Evolutionary conservation across 345 rosid genomes (phyloP), one percentile per base, ranked within the genome.

Genomic region (Fremontodendron californicum): DNA sequence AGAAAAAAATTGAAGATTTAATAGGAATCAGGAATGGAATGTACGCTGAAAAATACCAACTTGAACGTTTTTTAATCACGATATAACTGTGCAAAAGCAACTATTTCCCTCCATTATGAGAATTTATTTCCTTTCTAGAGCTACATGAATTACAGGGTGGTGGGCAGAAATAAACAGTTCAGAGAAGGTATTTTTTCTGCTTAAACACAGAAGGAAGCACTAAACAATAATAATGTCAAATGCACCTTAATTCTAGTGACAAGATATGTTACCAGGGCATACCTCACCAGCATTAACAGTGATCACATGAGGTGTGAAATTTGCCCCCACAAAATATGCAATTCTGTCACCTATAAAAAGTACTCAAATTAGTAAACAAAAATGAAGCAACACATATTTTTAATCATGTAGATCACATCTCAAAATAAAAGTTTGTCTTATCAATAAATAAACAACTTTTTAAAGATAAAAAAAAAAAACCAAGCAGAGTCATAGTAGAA

Each of bases 261-360:
- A 19, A 67, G 49, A 70, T 62, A 54, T 63, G 55, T 46, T 55
- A 29, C 43, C 37, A 69, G 51, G 35, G 46, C 89, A 73, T 89
- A 93, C 98, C 97, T 96, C 99, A 27, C 96, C 96, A 72, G 97
- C 73, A 80, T 90, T 86, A 57, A 96, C 96, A 43, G 90, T 88
- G 81, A 96, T 79, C 71, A 93, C 88, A 84, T 92, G 96, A 71
- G 98, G 96, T 0, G 88, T 93, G 81, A 96, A 91, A 84, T 92
- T 88, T 71, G 89, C 90, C 51, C 91, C 89, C 23, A 86, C 93
- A 64, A 83, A 83, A 82, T 87, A 86, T 18, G 91, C 80, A 65
- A 86, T 78, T 80, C 79, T 76, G 52, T 89, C 89, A 75, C 88
- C 99, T 89, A 69, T 75, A 71, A 45, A 51, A 12, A 13, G 0